phyloP scores from a whole-genome alignment of 371 early-diverging fungal species.

The Polyrhizophydium stewartii region DNA sequence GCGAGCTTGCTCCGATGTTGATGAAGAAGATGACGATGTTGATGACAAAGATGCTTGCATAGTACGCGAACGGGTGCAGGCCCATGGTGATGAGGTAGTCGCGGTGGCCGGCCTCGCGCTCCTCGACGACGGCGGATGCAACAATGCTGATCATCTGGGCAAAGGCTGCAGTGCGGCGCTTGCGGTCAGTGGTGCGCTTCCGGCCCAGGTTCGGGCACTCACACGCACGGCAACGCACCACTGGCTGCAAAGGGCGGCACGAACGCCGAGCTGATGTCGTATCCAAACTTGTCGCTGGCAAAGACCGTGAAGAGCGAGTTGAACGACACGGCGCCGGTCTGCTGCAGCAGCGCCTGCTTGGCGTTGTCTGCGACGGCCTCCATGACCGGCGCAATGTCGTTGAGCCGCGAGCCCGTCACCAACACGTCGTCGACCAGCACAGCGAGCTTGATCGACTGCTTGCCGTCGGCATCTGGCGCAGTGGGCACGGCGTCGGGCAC shows the following conservation, averaged over 20 bases:
- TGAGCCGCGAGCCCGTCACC: neutral
- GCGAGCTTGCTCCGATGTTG: neutral
- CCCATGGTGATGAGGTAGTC: slow-evolving; percentile 6
- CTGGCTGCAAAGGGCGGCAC: neutral
- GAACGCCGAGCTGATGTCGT: neutral
- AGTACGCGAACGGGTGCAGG: neutral
- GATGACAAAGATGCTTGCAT: slow-evolving; percentile 8
- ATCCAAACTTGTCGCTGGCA: neutral
- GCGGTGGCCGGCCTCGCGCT: neutral
- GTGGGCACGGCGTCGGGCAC: neutral
- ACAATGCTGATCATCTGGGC: neutral
- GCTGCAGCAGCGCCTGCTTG: neutral
- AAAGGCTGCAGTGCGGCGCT: neutral
- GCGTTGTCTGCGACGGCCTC: neutral
- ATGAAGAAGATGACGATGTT: neutral
- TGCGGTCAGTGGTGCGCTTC: no score
- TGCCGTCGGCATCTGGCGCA: slow-evolving; percentile 1
- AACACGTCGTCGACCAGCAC: neutral
- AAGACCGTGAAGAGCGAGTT: neutral
- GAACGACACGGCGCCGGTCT: neutral
- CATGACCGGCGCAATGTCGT: neutral
- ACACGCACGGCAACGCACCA: no score
- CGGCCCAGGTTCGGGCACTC: no score
- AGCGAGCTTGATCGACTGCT: neutral
- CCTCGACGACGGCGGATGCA: neutral